Evolutionary conservation across 129 eudicot genomes (phyloP).

Genomic region (Erigeron canadensis): DNA sequence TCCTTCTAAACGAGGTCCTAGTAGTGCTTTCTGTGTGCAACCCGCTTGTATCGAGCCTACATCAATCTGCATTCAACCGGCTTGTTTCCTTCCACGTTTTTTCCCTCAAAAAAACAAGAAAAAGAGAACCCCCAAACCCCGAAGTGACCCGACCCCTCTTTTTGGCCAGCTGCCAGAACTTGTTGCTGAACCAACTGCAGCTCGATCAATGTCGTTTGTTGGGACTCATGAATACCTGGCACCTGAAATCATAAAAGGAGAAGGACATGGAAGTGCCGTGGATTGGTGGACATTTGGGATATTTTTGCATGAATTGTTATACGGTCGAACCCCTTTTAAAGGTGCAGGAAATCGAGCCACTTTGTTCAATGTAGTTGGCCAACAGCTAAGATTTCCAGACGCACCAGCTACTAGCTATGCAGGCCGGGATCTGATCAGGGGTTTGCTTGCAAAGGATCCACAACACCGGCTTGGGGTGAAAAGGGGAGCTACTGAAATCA

Average conservation of each 20-base stretch:
- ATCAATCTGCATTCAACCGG: constrained; percentile 67
- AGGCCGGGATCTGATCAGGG: constrained; percentile 64
- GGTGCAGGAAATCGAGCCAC: constrained; percentile 89
- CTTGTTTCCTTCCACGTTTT: constrained; percentile 72
- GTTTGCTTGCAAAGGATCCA: constrained; percentile 81
- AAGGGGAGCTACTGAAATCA: constrained; percentile 83
- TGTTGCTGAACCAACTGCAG: constrained; percentile 79
- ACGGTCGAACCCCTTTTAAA: constrained; percentile 83
- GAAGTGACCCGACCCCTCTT: constrained; percentile 33
- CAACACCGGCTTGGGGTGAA: constrained; percentile 74
- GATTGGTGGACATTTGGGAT: constrained; percentile 97
- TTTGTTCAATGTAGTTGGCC: constrained; percentile 77
- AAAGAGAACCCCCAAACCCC: constrained; percentile 42
- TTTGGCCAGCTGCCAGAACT: constrained; percentile 64
- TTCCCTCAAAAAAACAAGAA: constrained; percentile 68
- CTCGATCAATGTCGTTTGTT: constrained; percentile 90
- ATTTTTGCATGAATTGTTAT: constrained; percentile 68
- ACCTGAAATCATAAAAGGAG: constrained; percentile 82
- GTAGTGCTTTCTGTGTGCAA: constrained; percentile 62
- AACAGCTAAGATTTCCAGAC: constrained; percentile 71
- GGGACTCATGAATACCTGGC: constrained; percentile 93
- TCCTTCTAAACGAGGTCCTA: constrained; percentile 50
- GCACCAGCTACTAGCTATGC: constrained; percentile 76
- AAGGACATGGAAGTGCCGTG: constrained; percentile 89
- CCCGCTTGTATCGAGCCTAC: constrained; percentile 82